Base-by-base conservation (phyloP, 352 stramenopile species). In the Globisporangium cystogenes region DNA sequence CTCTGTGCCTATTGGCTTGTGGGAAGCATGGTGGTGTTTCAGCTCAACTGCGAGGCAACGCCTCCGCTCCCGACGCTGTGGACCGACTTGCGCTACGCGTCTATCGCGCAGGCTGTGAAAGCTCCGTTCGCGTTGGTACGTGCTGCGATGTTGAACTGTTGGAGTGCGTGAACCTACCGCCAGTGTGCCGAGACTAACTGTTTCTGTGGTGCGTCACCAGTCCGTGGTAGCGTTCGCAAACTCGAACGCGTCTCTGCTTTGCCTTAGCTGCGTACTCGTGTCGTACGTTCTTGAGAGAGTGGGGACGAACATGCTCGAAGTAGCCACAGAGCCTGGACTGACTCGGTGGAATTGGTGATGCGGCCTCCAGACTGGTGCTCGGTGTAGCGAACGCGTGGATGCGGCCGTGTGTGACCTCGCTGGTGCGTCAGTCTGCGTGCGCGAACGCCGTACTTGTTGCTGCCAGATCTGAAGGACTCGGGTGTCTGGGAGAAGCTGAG, bases 31-130 rank as follows among this genome's bases (percentile, higher is more conserved):
- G 39, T 87, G 15, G 53, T 53, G 2, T 68, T 90, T 14, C 79
- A 90, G 44, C 62, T 87, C 27, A 86, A 84, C 35, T 86, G 70
- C 46, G 74, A 90, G 48, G 56, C 65, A 6, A 84, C 78, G 1
- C 26, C 51, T 14, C 78, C 78, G 1, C 21, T 70, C 4, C 74
- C 78, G 44, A 78, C 70, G 14, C 26, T 87, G 27, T 90, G 78
- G 78, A 86, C 70, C 5, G 70, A 87, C 64, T 53, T 76, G 14
- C 65, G 70, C 1, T 87, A 86, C 48, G 67, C 58, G 10, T 53
- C 60, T 27, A 41, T 76, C 42, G 61, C 56, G 12, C 65, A 76
- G n/a, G 35, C 59, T 4, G n/a, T 75, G 11, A 76, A 72, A 29
- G 60, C 62, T 5, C 74, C 74, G 27, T 55, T 90, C 12, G 76